phyloP scores from a whole-genome alignment of 108 stramenopile species.

The Nitzschia sp. region DNA sequence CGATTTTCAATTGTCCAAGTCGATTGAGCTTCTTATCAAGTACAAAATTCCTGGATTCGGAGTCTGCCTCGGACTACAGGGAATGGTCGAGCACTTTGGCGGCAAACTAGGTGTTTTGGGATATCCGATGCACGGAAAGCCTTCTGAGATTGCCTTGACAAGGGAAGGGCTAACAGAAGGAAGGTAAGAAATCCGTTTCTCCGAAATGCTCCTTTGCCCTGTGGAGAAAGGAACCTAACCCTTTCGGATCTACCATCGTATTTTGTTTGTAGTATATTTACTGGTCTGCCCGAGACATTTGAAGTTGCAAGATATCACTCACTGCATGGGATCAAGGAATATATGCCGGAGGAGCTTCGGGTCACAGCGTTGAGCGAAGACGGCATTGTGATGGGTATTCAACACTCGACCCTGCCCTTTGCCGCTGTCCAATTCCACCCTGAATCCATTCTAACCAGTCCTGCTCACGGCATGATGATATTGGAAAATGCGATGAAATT shows the following conservation, averaged over 20 bases:
- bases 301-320: constrained; percentile 98
- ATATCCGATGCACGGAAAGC: constrained; percentile 98
- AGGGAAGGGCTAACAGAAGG: constrained; percentile 53
- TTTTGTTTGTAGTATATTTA: constrained; percentile 69
- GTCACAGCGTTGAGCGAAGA: constrained; percentile 93
- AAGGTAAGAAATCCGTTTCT: constrained; percentile 19
- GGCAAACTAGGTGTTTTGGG: constrained; percentile 89
- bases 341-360: constrained; percentile 77
- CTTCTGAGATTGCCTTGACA: constrained; percentile 79
- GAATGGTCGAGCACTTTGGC: constrained; percentile 97
- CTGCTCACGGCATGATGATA: constrained; percentile 87
- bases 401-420: constrained; percentile 92
- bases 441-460: constrained; percentile 94
- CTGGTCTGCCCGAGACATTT: constrained; percentile 85
- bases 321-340: constrained; percentile 82
- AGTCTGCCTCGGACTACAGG: constrained; percentile 97
- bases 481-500: constrained; percentile 79
- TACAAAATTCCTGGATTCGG: constrained; percentile 93
- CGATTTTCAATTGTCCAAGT: constrained; percentile 89
- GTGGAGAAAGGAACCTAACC: not conserved
- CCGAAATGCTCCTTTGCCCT: not conserved
- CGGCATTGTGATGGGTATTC: constrained; percentile 95
- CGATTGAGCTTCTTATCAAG: constrained; percentile 77
- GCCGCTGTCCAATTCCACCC: constrained; percentile 99
- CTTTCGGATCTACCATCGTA: no score